Conservation (phyloP, 306 rosid species). For the Herpetospermum pedunculosum region DNA sequence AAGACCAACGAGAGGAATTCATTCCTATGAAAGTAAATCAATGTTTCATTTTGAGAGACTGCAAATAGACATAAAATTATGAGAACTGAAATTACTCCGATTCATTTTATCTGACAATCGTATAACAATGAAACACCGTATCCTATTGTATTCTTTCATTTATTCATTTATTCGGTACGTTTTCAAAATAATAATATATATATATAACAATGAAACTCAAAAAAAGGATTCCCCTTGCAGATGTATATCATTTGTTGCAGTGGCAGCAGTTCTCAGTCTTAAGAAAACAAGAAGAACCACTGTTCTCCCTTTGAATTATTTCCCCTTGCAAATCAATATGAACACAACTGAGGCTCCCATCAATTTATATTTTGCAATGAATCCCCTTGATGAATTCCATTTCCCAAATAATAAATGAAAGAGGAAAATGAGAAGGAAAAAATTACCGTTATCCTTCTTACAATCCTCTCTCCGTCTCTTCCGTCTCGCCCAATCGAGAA, state of each 20-base stretch:
- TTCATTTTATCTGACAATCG: not conserved
- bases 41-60: not conserved
- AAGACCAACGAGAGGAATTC: not conserved
- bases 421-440: not conserved
- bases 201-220: not conserved
- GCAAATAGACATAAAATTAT: not conserved
- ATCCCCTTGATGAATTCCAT: too few relatives aligned
- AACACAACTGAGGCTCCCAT: not conserved
- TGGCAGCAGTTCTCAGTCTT: not conserved
- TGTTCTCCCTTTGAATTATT: not conserved
- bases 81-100: not conserved
- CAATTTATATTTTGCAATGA: too few relatives aligned
- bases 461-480: conserved; percentile 83
- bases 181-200: too few relatives aligned
- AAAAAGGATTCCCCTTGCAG: not conserved
- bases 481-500: conserved; percentile 91
- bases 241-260: not conserved
- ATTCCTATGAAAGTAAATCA: not conserved
- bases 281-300: not conserved
- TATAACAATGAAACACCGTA: not conserved
- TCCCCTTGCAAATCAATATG: not conserved
- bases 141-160: too few relatives aligned
- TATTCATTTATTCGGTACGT: too few relatives aligned
- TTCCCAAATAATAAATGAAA: too few relatives aligned
- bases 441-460: conserved; percentile 55